These are phyloP conservation scores for Setaria viridis DNA, from an alignment of 202 grass and related monocot species.

Conservation along the genomic window DNA sequence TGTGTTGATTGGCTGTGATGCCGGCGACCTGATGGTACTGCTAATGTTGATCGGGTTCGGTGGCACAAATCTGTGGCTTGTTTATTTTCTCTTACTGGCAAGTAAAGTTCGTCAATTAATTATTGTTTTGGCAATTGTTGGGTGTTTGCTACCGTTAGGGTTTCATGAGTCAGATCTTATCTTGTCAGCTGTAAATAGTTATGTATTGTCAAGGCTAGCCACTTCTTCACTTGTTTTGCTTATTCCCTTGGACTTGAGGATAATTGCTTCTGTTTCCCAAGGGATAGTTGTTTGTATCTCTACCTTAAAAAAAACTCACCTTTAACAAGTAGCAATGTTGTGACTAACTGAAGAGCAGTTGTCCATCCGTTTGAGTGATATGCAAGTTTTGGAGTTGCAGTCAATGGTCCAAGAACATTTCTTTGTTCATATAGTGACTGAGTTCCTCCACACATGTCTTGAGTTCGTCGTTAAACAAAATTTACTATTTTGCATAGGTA, in stretches of 20 bases:
- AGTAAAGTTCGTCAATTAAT: neutral
- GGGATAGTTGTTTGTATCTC: neutral
- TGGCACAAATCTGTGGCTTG: conserved; percentile 6
- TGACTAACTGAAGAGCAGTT: neutral
- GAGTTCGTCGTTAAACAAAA: neutral
- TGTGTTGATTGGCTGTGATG: conserved; percentile 40
- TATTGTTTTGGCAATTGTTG: neutral
- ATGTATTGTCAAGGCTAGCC: neutral
- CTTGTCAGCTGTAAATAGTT: neutral
- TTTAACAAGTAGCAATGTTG: conserved; percentile 2
- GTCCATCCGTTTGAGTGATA: neutral
- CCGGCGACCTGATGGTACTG: conserved; percentile 35
- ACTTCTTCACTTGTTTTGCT: neutral
- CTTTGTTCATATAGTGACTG: neutral
- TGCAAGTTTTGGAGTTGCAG: neutral
- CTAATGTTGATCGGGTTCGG: conserved; percentile 1
- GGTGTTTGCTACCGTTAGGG: neutral
- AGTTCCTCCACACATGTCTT: neutral
- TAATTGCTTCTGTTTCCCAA: neutral
- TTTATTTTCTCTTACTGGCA: neutral
- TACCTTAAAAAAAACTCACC: neutral
- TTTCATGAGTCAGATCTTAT: neutral
- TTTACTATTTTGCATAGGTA: neutral
- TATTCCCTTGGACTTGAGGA: neutral
- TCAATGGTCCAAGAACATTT: neutral